phyloP scores from a whole-genome alignment of 805 yeast genomes.

The Lipomyces yamanashiensis region DNA sequence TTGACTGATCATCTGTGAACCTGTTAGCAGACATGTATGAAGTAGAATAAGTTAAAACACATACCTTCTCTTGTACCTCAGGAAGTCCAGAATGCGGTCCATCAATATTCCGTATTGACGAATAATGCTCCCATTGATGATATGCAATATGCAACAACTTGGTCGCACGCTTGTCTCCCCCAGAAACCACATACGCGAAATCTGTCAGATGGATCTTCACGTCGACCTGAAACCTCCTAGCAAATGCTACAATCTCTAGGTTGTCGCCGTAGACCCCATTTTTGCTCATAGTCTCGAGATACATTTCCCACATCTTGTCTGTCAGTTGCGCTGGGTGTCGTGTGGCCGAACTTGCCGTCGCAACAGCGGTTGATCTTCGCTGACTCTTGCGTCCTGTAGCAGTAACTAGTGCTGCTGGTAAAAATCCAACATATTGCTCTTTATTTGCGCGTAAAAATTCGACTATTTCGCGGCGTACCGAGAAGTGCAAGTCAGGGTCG shows the following conservation, averaged over 20 bases:
- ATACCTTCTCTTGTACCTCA: conserved; percentile 31
- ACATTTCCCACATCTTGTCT: conserved; percentile 45
- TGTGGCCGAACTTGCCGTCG: conserved; percentile 15
- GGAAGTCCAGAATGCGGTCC: conserved; percentile 49
- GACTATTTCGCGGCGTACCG: conserved; percentile 44
- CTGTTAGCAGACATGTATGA: background rate
- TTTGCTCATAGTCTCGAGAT: conserved; percentile 45
- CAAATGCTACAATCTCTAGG: conserved; percentile 50
- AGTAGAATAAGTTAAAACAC: background rate
- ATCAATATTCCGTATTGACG: conserved; percentile 47
- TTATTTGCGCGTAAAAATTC: conserved; percentile 43
- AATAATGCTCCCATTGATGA: conserved; percentile 53
- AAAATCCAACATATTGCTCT: conserved; percentile 39
- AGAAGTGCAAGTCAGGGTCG: conserved; percentile 42
- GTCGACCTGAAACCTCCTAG: conserved; percentile 42
- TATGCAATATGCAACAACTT: conserved; percentile 47
- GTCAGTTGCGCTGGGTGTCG: conserved; percentile 1
- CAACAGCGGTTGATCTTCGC: conserved; percentile 23
- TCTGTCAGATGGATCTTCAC: conserved; percentile 49
- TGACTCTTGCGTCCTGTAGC: conserved; percentile 23
- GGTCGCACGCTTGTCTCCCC: conserved; percentile 8
- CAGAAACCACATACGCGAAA: conserved; percentile 44
- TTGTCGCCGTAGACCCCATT: conserved; percentile 52
- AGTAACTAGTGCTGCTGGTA: conserved; percentile 22
- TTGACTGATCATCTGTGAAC: conserved; percentile 8